These are phyloP conservation scores for Ustilago hordei DNA, from an alignment of 1,284 basidiomycete genomes.

Conservation along the genomic window DNA sequence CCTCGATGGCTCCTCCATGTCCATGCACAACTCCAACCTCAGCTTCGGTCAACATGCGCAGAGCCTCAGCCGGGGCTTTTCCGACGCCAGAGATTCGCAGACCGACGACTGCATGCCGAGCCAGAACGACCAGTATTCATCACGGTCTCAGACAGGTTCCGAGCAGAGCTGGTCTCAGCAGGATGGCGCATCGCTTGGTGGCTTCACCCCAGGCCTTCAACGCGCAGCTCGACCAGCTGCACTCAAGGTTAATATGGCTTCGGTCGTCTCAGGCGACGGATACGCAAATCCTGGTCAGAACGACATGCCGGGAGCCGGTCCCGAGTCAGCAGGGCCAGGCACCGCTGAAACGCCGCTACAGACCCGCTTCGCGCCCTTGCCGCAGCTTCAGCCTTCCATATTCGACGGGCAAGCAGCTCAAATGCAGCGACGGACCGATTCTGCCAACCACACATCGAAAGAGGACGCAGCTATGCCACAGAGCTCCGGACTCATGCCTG, in stretches of 20 bases:
- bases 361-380: slow-evolving; percentile 40
- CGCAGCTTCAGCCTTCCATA: slow-evolving; percentile 37
- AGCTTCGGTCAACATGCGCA: slow-evolving; percentile 2
- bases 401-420: slow-evolving; percentile 21
- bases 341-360: slow-evolving; percentile 29
- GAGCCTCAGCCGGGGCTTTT: slow-evolving; percentile 7
- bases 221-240: slow-evolving; percentile 35
- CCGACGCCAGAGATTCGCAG: background rate
- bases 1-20: slow-evolving; percentile 14
- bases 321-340: slow-evolving; percentile 16
- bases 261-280: slow-evolving; percentile 7
- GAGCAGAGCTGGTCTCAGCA: slow-evolving; percentile 34
- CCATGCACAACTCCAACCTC: slow-evolving; percentile 10
- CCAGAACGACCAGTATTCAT: slow-evolving; percentile 18
- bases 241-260: slow-evolving; percentile 42
- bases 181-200: slow-evolving; percentile 2
- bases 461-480: slow-evolving; percentile 19
- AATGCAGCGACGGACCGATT: slow-evolving; percentile 19
- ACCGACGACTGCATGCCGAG: slow-evolving; percentile 11
- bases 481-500: slow-evolving; percentile 37
- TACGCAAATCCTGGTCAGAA: background rate
- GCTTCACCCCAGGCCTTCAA: slow-evolving; percentile 15
- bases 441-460: background rate
- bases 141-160: slow-evolving; percentile 32
- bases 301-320: slow-evolving; percentile 5